phyloP scores from a whole-genome alignment of 1,139 yeast species.

The Meyerozyma carpophila region DNA sequence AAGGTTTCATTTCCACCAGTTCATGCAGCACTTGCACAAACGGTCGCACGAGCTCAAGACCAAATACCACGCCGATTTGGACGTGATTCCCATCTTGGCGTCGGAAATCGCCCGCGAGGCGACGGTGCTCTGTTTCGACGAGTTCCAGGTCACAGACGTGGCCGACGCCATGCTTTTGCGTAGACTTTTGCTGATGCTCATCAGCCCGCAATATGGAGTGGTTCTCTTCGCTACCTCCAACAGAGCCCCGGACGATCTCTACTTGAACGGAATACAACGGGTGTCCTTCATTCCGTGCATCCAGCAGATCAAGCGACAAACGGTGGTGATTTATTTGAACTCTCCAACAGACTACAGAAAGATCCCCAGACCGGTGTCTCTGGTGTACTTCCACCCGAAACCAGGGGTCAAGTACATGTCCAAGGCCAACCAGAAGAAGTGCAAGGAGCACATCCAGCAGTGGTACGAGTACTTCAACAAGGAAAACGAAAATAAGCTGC shows the following conservation, averaged over 20 bases:
- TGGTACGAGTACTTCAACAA: constrained; percentile 80
- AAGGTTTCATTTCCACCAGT: constrained; percentile 91
- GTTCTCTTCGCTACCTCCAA: constrained; percentile 90
- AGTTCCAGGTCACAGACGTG: constrained; percentile 93
- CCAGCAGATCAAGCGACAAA: constrained; percentile 64
- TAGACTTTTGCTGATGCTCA: constrained; percentile 58
- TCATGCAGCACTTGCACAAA: constrained; percentile 91
- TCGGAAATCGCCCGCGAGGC: constrained; percentile 73
- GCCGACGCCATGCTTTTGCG: constrained; percentile 97
- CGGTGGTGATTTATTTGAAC: constrained; percentile 73
- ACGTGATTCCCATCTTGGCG: constrained; percentile 80
- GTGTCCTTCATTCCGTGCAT: constrained; percentile 90
- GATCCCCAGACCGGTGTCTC: constrained; percentile 74
- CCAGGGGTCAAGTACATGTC: constrained; percentile 55
- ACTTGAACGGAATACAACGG: constrained; percentile 89
- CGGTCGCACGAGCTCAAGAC: constrained; percentile 72
- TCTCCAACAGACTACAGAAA: constrained; percentile 94
- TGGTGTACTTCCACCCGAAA: constrained; percentile 74
- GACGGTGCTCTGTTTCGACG: constrained; percentile 88
- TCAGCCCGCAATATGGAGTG: constrained; percentile 69
- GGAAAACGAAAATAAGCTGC: constrained; percentile 35
- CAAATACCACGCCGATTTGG: constrained; percentile 59
- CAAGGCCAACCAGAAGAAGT: constrained; percentile 45
- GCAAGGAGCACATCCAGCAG: constrained; percentile 56
- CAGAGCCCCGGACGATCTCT: constrained; percentile 90